A percentile compares a stretch with the other conserved stretches of the same genome.
Evolutionary conservation across 176 grass and related monocot genomes (phyloP).

Genomic region (Bromus sterilis): DNA sequence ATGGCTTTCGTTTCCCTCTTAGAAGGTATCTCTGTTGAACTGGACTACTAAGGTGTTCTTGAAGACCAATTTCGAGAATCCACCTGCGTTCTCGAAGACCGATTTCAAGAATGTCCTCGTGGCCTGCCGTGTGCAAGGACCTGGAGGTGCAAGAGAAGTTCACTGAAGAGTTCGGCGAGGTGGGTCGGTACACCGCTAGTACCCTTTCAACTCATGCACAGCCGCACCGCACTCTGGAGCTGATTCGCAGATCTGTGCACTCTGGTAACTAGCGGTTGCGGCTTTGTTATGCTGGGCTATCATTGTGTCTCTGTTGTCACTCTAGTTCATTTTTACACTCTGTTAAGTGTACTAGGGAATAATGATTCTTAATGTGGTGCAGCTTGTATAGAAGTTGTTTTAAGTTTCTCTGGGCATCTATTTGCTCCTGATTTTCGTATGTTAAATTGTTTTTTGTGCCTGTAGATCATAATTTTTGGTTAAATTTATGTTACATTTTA

Average conservation of each 20-base stretch:
- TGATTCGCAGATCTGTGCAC: too few species aligned
- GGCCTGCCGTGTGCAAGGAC: conserved; percentile 79
- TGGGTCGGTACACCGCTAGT: conserved; percentile 27
- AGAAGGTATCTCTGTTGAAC: not conserved
- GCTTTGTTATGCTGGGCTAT: conserved; percentile 8
- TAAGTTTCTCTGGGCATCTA: too few species aligned
- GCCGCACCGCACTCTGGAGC: conserved; percentile 23
- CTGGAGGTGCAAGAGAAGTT: conserved; percentile 86
- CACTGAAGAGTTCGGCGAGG: conserved; percentile 77
- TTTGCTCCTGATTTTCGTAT: too few species aligned
- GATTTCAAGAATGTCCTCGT: conserved; percentile 25
- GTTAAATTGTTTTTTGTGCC: too few species aligned
- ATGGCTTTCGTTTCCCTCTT: not conserved
- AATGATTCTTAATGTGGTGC: conserved; percentile 31
- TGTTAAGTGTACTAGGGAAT: conserved; percentile 14
- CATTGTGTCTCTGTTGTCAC: conserved; percentile 10
- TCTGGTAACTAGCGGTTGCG: too few species aligned
- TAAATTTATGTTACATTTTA: not conserved
- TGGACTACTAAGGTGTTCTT: conserved; percentile 5
- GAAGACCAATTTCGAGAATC: conserved; percentile 74
- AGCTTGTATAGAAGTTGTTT: conserved; percentile 3
- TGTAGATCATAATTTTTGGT: not conserved
- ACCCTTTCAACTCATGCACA: conserved; percentile 11
- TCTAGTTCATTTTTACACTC: conserved; percentile 14
- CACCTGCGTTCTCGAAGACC: too few species aligned